Evolutionary conservation across 352 stramenopile genomes (phyloP).

Genomic region (Pythium phragmiticola): DNA sequence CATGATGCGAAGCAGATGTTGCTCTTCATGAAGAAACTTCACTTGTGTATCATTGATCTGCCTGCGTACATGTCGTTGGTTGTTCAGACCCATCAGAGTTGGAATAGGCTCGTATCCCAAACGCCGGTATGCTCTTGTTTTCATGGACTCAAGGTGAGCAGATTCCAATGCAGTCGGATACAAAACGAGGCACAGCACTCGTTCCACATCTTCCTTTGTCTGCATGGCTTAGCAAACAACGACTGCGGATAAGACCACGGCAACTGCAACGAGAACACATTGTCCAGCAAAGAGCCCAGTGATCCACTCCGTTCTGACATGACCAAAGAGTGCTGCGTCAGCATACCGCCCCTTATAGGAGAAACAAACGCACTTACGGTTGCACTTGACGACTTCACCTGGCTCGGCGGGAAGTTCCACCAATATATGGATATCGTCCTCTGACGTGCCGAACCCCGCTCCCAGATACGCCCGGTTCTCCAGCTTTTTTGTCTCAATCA

Average conservation of each 20-base stretch:
- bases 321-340: slow-evolving; percentile 5
- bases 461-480: slow-evolving; percentile 6
- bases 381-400: slow-evolving; percentile 4
- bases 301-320: slow-evolving; percentile 16
- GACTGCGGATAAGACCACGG: slow-evolving; percentile 8
- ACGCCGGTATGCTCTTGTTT: too few species aligned
- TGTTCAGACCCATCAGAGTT: too few species aligned
- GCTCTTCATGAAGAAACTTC: too few species aligned
- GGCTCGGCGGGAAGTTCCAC: not conserved
- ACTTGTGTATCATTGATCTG: too few species aligned
- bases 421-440: slow-evolving; percentile 3
- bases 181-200: slow-evolving; percentile 3
- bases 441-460: not conserved
- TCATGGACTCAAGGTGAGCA: slow-evolving; percentile 7
- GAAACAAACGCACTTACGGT: slow-evolving; percentile 10
- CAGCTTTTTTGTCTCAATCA: slow-evolving; percentile 10
- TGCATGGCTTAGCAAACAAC: slow-evolving; percentile 16
- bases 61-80: too few species aligned
- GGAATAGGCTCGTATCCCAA: too few species aligned
- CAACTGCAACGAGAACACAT: slow-evolving; percentile 11
- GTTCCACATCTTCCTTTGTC: slow-evolving; percentile 15
- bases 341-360: not conserved
- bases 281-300: slow-evolving; percentile 11
- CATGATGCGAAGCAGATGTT: too few species aligned
- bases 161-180: slow-evolving; percentile 23